Base-by-base conservation (phyloP, 306 rosid species). In the Pterocarpus macrocarpus region DNA sequence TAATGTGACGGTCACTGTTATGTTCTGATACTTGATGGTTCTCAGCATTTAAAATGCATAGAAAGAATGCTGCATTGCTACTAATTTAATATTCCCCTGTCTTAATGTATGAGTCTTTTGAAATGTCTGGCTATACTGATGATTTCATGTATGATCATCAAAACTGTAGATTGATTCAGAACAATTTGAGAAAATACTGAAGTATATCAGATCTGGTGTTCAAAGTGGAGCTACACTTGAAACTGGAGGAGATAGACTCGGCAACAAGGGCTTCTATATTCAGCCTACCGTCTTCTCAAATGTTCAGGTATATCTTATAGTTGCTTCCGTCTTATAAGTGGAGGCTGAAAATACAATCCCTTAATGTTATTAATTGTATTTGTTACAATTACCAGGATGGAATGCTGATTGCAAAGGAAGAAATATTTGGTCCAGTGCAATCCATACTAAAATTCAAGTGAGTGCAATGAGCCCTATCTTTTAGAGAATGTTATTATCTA, bases 391-490 rank as follows among this genome's bases (percentile, higher is more conserved):
- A 22, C 79, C 87, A 93, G 99, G 99, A 93, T 83, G 89, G 81
- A 77, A 93, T 93, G 98, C 49, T 1, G 82, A 95, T 95, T 38
- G 99, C 99, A 35, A 75, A 59, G 83, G 99, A 95, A 0, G 98
- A 95, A 85, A 95, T 95, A 65, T 93, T 95, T 81, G 99, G 99
- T 61, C 98, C 98, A 2, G 98, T 95, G 71, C 99, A 93, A 80
- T 35, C 94, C 76, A 92, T 95, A 82, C 81, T 95, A 58, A 95
- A 95, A 82, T 93, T 71, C 92, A 91, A 79, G 99, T 93, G 55
- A 91, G 97, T 49, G 22, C 81, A 76, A 32, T 7, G 17, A 35
- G 8, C 65, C 67, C 61, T 64, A 47, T 58, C 70, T 30, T 66
- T 50, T 5, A 9, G 1, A 66, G 52, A 69, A 34, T 73, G 39